These are phyloP conservation scores for Ceratocystis diversiconidia DNA, from an alignment of 2,329 filamentous ascomycete species.

Conservation along the genomic window DNA sequence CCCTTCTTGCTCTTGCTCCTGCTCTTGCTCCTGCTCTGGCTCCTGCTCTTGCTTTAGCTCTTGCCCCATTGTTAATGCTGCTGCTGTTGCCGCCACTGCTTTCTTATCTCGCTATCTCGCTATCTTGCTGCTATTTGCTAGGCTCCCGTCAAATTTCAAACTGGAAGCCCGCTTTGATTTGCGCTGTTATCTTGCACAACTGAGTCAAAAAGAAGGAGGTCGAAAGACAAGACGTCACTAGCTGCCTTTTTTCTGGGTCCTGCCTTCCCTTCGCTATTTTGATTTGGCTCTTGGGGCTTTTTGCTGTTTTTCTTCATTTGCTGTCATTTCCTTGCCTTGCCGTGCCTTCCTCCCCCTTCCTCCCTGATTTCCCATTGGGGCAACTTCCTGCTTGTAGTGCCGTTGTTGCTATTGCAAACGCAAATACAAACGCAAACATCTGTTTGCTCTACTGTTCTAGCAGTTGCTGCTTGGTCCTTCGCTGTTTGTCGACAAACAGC, in stretches of 20 bases:
- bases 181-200: neutral
- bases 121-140: neutral
- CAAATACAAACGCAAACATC: neutral
- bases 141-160: neutral
- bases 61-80: too few species aligned
- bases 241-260: constrained; percentile 4
- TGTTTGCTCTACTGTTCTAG: neutral
- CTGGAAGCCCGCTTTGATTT: neutral
- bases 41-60: neutral
- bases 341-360: neutral
- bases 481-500: neutral
- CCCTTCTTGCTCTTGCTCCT: neutral
- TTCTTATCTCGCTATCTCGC: neutral
- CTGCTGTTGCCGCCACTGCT: too few species aligned
- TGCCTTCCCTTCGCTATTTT: neutral
- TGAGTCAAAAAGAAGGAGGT: neutral
- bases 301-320: neutral
- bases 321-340: neutral
- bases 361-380: neutral
- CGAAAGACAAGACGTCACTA: constrained; percentile 3
- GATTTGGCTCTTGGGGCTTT: neutral
- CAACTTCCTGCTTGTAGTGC: neutral
- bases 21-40: neutral
- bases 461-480: neutral
- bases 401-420: neutral